Base-by-base conservation (phyloP, 139 green algal genomes). In the Tetratostichococcus sp. region DNA sequence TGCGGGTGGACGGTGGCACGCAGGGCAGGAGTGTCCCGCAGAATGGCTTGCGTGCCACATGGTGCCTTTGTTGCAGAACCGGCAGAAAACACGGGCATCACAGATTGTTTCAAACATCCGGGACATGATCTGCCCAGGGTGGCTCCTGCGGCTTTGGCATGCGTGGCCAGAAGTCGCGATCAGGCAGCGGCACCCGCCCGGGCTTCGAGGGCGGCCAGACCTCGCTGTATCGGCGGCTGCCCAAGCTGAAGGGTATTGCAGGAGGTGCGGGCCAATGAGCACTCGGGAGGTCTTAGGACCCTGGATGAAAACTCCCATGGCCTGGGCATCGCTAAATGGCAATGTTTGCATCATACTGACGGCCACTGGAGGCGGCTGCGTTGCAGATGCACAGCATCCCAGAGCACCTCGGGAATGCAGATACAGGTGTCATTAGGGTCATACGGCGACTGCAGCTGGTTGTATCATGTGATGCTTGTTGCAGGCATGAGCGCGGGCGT, bases 191-290 rank as follows among this genome's bases (percentile, higher is more conserved):
- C 70, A 86, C 87, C 26, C 82, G 95, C 30, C 83, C 93, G 30
- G 96, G 96, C 32, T 99, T 99, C 85, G 95, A 99, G 87, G 96
- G 96, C 74, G 96, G 96, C 30, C 96, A 99, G 88, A 99, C 84
- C 23, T 91, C 96, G 1, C 88, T 99, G 30, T 98, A 99, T 90
- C 83, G 96, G 32, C 85, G 92, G 5, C 85, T 99, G 42, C 96
- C 96, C 50, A 99, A 99, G 89, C 86, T 99, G 21, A 89, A 87
- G 69, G 96, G 96, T 80, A 99, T 99, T 89, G 92, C 92, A 14
- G 96, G 96, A 80, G 94, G 93, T 94, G 39, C 78, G 88, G n/a
- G 14, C n/a, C 4, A 30, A 21, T n/a, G n/a, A n/a, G n/a, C n/a
- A n/a, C n/a, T n/a, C n/a, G n/a, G n/a, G n/a, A n/a, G n/a, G n/a